A percentile compares a stretch with the other conserved stretches of the same genome.
These are phyloP conservation scores for Coniochaeta ligniaria DNA, from an alignment of 2,329 filamentous ascomycete species.

Conservation along the genomic window DNA sequence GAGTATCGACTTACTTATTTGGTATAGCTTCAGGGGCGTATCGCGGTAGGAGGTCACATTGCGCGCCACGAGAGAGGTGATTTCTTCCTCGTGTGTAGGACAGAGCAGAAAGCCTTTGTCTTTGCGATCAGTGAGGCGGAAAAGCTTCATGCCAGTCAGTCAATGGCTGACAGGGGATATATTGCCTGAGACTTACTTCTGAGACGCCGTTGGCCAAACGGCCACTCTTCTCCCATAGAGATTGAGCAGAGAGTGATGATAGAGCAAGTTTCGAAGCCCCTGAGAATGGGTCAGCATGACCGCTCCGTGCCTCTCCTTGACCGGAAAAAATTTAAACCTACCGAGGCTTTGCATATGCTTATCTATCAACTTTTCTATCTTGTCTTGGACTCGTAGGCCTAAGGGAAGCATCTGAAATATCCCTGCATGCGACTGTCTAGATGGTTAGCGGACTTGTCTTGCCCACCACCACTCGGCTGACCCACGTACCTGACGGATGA, in stretches of 20 bases:
- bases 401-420: conserved; percentile 89
- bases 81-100: conserved; percentile 95
- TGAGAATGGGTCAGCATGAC: conserved; percentile 15
- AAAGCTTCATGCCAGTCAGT: conserved; percentile 47
- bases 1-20: conserved; percentile 60
- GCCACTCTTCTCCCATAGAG: conserved; percentile 78
- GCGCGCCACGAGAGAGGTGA: conserved; percentile 71
- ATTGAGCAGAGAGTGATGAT: conserved; percentile 78
- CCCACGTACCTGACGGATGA: conserved; percentile 57
- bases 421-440: conserved; percentile 68
- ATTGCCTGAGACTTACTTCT: conserved; percentile 48
- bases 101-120: conserved; percentile 68
- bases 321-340: conserved; percentile 22
- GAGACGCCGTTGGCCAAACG: conserved; percentile 63
- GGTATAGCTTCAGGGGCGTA: conserved; percentile 80
- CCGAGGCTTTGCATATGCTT: conserved; percentile 77
- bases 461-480: neutral
- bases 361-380: conserved; percentile 79
- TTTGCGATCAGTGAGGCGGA: conserved; percentile 74
- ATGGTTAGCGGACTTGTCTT: conserved; percentile 1
- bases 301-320: neutral
- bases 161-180: neutral
- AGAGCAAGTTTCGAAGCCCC: conserved; percentile 76
- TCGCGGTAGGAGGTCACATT: conserved; percentile 77
- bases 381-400: conserved; percentile 79